Evolutionary conservation across 2,329 filamentous ascomycete genomes (phyloP).

Genomic region (Clarireedia sp.): DNA sequence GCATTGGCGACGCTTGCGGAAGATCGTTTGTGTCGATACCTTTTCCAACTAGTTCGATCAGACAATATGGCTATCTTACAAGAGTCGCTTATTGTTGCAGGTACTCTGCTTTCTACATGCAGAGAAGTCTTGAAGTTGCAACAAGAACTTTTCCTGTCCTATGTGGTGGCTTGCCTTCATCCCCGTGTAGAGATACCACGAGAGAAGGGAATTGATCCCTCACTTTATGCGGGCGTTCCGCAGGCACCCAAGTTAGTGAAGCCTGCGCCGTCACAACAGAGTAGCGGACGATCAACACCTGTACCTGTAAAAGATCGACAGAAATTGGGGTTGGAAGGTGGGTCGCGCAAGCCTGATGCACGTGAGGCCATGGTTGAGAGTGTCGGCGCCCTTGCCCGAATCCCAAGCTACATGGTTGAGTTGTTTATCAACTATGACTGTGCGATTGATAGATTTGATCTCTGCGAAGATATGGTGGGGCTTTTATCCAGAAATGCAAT

Average conservation of each 20-base stretch:
- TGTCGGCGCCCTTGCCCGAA: conserved; percentile 81
- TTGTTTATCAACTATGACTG: conserved; percentile 98
- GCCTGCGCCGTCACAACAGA: conserved; percentile 61
- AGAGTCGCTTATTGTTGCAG: conserved; percentile 84
- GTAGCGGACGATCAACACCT: conserved; percentile 79
- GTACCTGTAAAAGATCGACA: conserved; percentile 88
- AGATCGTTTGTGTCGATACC: conserved; percentile 84
- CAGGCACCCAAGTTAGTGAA: conserved; percentile 84
- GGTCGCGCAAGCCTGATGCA: conserved; percentile 85
- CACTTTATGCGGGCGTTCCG: conserved; percentile 86
- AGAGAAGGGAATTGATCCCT: conserved; percentile 83
- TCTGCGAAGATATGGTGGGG: conserved; percentile 93
- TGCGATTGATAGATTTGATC: conserved; percentile 79
- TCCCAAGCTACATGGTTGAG: conserved; percentile 91
- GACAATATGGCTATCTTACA: conserved; percentile 95
- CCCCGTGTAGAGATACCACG: conserved; percentile 89
- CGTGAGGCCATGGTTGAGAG: conserved; percentile 98
- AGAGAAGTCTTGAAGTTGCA: conserved; percentile 86
- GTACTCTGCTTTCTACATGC: conserved; percentile 85
- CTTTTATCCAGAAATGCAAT: conserved; percentile 89
- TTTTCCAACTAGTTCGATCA: conserved; percentile 92
- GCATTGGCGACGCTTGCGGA: conserved; percentile 81
- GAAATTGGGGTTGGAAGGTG: conserved; percentile 86
- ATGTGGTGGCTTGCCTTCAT: conserved; percentile 87
- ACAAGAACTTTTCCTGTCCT: conserved; percentile 91